Evolutionary conservation across 2,329 filamentous ascomycete genomes (phyloP), one percentile per base, ranked within the genome.

Genomic region (Sclerotinia trifoliorum): DNA sequence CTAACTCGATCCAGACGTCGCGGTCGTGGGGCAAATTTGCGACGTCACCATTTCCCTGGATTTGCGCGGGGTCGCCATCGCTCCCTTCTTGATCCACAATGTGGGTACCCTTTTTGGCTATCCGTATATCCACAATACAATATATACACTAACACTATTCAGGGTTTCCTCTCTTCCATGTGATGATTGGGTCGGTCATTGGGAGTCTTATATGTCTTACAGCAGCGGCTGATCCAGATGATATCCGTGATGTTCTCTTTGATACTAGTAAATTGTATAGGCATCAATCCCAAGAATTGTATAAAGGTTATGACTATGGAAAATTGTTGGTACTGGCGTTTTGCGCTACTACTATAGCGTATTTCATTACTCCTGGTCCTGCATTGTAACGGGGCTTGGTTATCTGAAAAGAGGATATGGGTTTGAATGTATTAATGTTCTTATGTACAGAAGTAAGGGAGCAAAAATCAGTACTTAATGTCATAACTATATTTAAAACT

Each of bases 81-180:
- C 15, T 51, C 29, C 5, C 60, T 62, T 21, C 32, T 29, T 62
- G 21, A 51, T 24, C 60, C 60, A 62, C 60, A 62, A 42, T 62
- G 46, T 62, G 60, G 49, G 60, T 39, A 39, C 26, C 7, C 13
- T 21, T 24, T n/a, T 5, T 24, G 15, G 3, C 15, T 17, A 15
- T 26, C 26, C 5, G 24, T 24, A 21, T 11, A 26, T 51, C 17
- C n/a, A 62, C 4, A 51, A 26, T 13, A 56, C 29, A 39, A 7
- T 10, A 1, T 8, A 51, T 8, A 39, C 11, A 13, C 46, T 62
- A 39, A 62, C 15, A 62, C 15, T 1, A 24, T 11, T 11, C 32
- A 62, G 60, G 60, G 60, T 62, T 51, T 62, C 46, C 60, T 19
- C n/a, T 21, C n/a, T 62, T 62, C n/a, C 46, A 62, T 42, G 17